Percentiles rank a stretch among this genome's conserved stretches.
Conservation (phyloP, 768 basidiomycete species). For the Chalciporus pseudorubinellus region DNA sequence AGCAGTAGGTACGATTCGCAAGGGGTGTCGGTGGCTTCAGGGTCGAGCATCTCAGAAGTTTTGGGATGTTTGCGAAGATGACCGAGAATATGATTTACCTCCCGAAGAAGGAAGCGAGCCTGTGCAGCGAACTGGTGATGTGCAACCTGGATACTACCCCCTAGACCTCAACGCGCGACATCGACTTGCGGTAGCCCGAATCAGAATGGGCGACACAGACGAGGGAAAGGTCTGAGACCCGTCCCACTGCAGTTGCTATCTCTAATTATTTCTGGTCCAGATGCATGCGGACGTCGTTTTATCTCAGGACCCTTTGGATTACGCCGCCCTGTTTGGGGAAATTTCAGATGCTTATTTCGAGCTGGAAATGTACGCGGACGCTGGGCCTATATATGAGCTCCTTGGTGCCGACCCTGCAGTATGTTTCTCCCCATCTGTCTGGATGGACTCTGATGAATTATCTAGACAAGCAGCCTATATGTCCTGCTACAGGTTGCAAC, state of each 20-base stretch:
- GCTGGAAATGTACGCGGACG: conserved; percentile 71
- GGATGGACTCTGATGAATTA: background rate
- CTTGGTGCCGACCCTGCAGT: conserved; percentile 76
- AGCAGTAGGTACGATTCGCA: conserved; percentile 66
- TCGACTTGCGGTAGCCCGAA: conserved; percentile 76
- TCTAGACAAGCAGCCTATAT: conserved; percentile 73
- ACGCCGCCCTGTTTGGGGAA: conserved; percentile 74
- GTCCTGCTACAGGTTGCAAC: conserved; percentile 75
- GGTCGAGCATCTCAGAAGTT: conserved; percentile 67
- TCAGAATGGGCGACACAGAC: conserved; percentile 73
- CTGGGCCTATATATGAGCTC: conserved; percentile 74
- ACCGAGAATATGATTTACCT: conserved; percentile 74
- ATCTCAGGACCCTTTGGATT: conserved; percentile 68
- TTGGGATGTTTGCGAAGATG: conserved; percentile 84
- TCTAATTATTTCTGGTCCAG: conserved; percentile 35
- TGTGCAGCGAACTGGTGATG: conserved; percentile 41
- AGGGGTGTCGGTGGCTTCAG: conserved; percentile 90
- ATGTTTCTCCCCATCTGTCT: conserved; percentile 22
- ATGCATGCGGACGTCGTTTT: conserved; percentile 73
- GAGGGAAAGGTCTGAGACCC: conserved; percentile 78
- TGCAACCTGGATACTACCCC: conserved; percentile 48
- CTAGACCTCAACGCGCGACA: conserved; percentile 58
- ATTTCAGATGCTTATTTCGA: conserved; percentile 80
- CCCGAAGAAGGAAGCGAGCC: conserved; percentile 50
- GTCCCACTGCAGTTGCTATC: background rate